Evolutionary conservation across 805 yeast species (phyloP), one percentile per base, ranked within the genome.

Genomic region (Suhomyces vadensis): DNA sequence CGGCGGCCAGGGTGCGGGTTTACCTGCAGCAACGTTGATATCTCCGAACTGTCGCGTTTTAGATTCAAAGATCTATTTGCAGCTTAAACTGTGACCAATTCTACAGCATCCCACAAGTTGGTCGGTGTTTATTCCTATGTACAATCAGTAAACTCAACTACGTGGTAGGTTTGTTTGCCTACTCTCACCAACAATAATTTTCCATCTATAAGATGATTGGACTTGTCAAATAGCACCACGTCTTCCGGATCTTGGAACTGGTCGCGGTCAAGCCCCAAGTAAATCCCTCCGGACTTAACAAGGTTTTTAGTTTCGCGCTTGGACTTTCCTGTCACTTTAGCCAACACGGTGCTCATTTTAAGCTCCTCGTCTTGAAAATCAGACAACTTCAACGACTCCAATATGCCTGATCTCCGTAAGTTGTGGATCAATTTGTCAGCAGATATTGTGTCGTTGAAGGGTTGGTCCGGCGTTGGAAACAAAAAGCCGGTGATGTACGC

Each of bases 101-200:
- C n/a, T n/a, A n/a, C n/a, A n/a, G n/a, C n/a, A n/a, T n/a, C n/a
- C n/a, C n/a, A n/a, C n/a, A n/a, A n/a, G n/a, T n/a, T n/a, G n/a
- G n/a, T n/a, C n/a, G n/a, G n/a, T 33, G 14, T 16, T 14, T 33
- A 33, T 11, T 33, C 17, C 24, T 33, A 33, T 33, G 13, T 31
- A 31, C 36, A 31, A 5, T 16, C 21, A 21, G 31, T 26, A 38
- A 73, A 61, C 46, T 78, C 76, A n/a, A 81, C 75, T 19, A 83
- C 78, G 56, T 73, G 69, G 56, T 82, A 83, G 47, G 78, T 78
- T 37, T 77, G 79, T 59, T 91, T 92, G 1, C 97, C 98, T 6
- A 82, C 63, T 53, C 95, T 75, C 14, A 91, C 59, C 29, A 89
- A 63, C 47, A 92, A 64, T 29, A 90, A 64, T 44, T 73, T 74